These are phyloP conservation scores for Exserohilum turcica DNA, from an alignment of 2,329 filamentous ascomycete species.

Conservation along the genomic window DNA sequence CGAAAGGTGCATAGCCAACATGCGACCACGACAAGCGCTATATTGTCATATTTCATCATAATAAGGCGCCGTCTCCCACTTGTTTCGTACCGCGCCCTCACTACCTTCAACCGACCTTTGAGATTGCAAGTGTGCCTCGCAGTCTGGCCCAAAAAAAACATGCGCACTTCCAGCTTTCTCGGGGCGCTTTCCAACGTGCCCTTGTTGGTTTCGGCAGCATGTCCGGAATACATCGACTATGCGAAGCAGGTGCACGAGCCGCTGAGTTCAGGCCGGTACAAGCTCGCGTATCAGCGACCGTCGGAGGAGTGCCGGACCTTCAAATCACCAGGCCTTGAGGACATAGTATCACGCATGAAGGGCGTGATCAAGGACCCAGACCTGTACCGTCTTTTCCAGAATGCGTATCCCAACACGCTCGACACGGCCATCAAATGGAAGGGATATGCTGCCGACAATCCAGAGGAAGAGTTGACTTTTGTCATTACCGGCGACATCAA, in stretches of 20 bases:
- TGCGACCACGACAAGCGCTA: conserved; percentile 5
- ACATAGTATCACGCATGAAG: conserved; percentile 43
- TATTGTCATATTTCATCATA: background rate
- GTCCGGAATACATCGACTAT: conserved; percentile 54
- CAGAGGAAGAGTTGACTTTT: conserved; percentile 67
- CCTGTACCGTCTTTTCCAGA: conserved; percentile 71
- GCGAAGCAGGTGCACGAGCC: conserved; percentile 50
- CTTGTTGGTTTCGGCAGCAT: conserved; percentile 40
- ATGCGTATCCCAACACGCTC: conserved; percentile 75
- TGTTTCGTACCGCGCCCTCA: background rate
- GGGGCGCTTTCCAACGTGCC: conserved; percentile 22
- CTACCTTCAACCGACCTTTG: background rate
- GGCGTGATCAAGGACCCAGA: conserved; percentile 59
- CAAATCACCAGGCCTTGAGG: conserved; percentile 52
- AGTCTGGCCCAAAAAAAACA: conserved; percentile 23
- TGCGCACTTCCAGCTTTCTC: conserved; percentile 30
- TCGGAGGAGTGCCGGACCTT: conserved; percentile 54
- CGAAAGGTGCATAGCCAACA: conserved; percentile 11
- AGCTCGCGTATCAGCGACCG: conserved; percentile 54
- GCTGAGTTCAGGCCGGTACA: conserved; percentile 51
- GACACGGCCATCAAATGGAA: conserved; percentile 75
- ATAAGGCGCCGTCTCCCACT: conserved; percentile 1
- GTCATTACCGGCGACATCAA: conserved; percentile 65
- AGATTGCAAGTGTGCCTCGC: background rate
- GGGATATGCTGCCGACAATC: conserved; percentile 62